A percentile compares a stretch with the other conserved stretches of the same genome.
Evolutionary conservation across 148 eudicot species (phyloP).

Genomic region (Diospyros kaki): DNA sequence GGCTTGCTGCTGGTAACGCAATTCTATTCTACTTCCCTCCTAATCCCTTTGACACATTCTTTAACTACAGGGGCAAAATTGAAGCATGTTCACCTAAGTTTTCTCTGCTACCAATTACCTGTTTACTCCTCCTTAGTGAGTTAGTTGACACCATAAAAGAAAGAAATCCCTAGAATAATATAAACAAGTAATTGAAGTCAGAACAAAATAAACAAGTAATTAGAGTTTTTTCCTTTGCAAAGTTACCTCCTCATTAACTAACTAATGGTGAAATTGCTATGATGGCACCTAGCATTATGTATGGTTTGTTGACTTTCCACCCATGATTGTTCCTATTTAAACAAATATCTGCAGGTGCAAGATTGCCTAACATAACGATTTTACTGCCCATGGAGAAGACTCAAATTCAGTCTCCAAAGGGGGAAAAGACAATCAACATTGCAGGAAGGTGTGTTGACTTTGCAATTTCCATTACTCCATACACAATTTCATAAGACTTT

Average conservation of each 20-base stretch:
- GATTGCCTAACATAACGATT: conserved; percentile 61
- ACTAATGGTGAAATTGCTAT: not conserved
- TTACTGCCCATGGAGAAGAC: conserved; percentile 61
- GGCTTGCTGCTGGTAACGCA: conserved; percentile 87
- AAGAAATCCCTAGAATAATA: not conserved
- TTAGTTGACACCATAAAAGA: not conserved
- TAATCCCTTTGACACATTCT: conserved; percentile 6
- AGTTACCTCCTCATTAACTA: not conserved
- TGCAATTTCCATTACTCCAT: not conserved
- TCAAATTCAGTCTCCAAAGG: conserved; percentile 43
- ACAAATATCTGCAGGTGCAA: conserved; percentile 56
- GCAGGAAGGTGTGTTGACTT: conserved; percentile 67
- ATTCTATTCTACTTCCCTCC: not conserved
- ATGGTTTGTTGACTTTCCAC: conserved; percentile 1
- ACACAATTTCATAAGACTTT: no score
- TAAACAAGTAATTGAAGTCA: no score
- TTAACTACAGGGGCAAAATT: not conserved
- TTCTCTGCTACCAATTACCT: not conserved
- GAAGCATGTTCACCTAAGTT: not conserved
- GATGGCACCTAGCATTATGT: not conserved
- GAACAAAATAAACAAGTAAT: not conserved
- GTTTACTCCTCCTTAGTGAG: not conserved
- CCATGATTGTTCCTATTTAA: conserved; percentile 1
- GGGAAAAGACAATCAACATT: conserved; percentile 54
- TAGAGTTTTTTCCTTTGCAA: not conserved